Percentiles rank a stretch among this genome's conserved stretches.
Evolutionary conservation across 106 monocot species (phyloP).

Genomic region (Acanthochlamys bracteata): DNA sequence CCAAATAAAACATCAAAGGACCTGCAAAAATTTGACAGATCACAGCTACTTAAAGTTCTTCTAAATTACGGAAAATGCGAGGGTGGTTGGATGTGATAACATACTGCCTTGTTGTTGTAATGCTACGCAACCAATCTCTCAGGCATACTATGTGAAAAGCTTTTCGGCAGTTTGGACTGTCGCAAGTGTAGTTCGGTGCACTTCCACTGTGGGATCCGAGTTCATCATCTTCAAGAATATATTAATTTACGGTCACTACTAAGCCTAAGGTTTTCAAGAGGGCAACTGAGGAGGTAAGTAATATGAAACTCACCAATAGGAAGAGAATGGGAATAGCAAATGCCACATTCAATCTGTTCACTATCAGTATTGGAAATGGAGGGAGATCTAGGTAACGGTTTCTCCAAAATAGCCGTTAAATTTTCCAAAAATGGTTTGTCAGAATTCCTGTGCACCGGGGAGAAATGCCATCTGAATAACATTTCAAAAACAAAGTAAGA

Average conservation of each 20-base stretch:
- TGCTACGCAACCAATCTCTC: slow-evolving; percentile 82
- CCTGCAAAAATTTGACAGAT: slow-evolving; percentile 14
- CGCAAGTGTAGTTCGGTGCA: slow-evolving; percentile 62
- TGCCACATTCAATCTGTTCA: slow-evolving; percentile 69
- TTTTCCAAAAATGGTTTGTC: slow-evolving; percentile 50
- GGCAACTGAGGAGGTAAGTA: neutral
- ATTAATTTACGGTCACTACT: neutral
- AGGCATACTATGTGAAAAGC: slow-evolving; percentile 72
- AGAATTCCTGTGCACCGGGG: slow-evolving; percentile 21
- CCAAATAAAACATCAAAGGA: slow-evolving; percentile 71
- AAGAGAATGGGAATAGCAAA: slow-evolving; percentile 70
- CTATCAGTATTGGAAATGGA: slow-evolving; percentile 16
- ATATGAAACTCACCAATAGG: slow-evolving; percentile 44
- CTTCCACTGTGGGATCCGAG: slow-evolving; percentile 48
- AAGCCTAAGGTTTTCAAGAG: too few species aligned
- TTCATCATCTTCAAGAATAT: slow-evolving; percentile 51
- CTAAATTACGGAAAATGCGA: too few species aligned
- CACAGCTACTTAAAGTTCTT: too few species aligned
- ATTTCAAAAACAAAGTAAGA: neutral
- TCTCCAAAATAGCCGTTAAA: slow-evolving; percentile 43
- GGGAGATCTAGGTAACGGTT: slow-evolving; percentile 29
- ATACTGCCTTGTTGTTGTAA: slow-evolving; percentile 90
- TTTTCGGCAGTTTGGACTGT: slow-evolving; percentile 63
- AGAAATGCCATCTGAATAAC: neutral
- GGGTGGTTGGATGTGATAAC: slow-evolving; percentile 7